A percentile compares a stretch with the other conserved stretches of the same genome.
phyloP scores from a whole-genome alignment of 2,329 filamentous ascomycete genomes.

The Alternaria panax region DNA sequence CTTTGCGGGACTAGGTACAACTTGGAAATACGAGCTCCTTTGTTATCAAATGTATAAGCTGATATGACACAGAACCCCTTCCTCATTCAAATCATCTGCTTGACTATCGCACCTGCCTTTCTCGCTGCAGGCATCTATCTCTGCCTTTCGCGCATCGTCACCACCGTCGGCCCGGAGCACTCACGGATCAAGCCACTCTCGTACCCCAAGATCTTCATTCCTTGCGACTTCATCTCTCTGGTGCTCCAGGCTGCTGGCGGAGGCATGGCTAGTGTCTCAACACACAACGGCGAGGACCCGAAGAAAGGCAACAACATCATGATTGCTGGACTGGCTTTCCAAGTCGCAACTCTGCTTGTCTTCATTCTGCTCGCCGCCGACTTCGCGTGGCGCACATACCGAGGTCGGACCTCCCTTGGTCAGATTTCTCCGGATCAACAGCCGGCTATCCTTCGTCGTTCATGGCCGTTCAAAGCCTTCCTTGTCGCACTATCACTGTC shows the following conservation, averaged over 20 bases:
- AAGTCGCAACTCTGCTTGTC: slow-evolving; percentile 54
- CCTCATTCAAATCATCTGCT: slow-evolving; percentile 71
- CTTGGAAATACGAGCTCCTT: neutral
- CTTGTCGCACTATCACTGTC: slow-evolving; percentile 63
- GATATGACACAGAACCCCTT: slow-evolving; percentile 58
- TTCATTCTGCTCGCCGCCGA: slow-evolving; percentile 54
- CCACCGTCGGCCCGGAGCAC: slow-evolving; percentile 49
- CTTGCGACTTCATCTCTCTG: slow-evolving; percentile 57
- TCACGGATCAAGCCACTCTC: slow-evolving; percentile 55
- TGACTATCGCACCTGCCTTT: slow-evolving; percentile 64
- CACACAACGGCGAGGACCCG: slow-evolving; percentile 40
- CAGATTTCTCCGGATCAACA: slow-evolving; percentile 34
- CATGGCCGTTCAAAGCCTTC: slow-evolving; percentile 62
- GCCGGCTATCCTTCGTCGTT: slow-evolving; percentile 38
- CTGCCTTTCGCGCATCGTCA: slow-evolving; percentile 59
- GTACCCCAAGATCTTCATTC: slow-evolving; percentile 61
- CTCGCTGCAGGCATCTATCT: slow-evolving; percentile 72
- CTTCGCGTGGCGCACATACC: slow-evolving; percentile 45
- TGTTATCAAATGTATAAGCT: neutral
- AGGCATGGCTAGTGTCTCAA: slow-evolving; percentile 50
- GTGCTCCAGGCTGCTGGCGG: slow-evolving; percentile 56
- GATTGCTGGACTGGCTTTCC: slow-evolving; percentile 55
- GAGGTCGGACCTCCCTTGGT: slow-evolving; percentile 24
- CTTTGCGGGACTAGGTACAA: neutral
- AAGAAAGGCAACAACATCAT: slow-evolving; percentile 54